These are phyloP conservation scores for Fusarium scirpi DNA, from an alignment of 2,329 filamentous ascomycete species.

Conservation along the genomic window DNA sequence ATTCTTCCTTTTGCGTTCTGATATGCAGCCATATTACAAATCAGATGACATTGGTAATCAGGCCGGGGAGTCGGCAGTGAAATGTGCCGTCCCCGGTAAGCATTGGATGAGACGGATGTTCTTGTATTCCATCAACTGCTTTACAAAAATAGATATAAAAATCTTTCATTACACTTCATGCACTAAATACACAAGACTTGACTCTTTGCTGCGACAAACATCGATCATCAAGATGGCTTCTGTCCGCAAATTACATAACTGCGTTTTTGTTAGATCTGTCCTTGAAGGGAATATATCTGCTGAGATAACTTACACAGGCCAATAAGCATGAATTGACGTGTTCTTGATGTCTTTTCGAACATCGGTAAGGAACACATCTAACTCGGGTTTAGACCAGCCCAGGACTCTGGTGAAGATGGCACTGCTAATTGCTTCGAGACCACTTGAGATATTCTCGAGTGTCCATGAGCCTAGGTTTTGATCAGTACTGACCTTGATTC, in stretches of 20 bases:
- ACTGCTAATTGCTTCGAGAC: constrained; percentile 44
- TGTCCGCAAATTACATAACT: constrained; percentile 19
- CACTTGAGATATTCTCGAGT: constrained; percentile 33
- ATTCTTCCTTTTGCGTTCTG: neutral
- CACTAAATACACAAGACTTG: neutral
- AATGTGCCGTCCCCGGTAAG: neutral
- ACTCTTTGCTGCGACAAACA: neutral
- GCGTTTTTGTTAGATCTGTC: neutral
- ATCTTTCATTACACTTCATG: neutral
- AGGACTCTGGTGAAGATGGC: constrained; percentile 45
- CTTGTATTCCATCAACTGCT: neutral
- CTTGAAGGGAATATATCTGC: fast-evolving
- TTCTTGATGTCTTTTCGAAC: constrained; percentile 46
- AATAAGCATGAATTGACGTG: constrained; percentile 47
- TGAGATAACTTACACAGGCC: constrained; percentile 35
- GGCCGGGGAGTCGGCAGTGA: neutral
- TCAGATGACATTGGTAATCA: neutral
- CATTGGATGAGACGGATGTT: neutral
- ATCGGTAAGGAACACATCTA: constrained; percentile 40
- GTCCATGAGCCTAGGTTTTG: constrained; percentile 24
- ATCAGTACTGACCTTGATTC: fast-evolving
- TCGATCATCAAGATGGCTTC: neutral
- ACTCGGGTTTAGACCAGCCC: constrained; percentile 44
- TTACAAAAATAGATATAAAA: neutral
- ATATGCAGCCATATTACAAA: neutral